Evolutionary conservation across 176 grass and related monocot genomes (phyloP).

Genomic region (Thalia dealbata): DNA sequence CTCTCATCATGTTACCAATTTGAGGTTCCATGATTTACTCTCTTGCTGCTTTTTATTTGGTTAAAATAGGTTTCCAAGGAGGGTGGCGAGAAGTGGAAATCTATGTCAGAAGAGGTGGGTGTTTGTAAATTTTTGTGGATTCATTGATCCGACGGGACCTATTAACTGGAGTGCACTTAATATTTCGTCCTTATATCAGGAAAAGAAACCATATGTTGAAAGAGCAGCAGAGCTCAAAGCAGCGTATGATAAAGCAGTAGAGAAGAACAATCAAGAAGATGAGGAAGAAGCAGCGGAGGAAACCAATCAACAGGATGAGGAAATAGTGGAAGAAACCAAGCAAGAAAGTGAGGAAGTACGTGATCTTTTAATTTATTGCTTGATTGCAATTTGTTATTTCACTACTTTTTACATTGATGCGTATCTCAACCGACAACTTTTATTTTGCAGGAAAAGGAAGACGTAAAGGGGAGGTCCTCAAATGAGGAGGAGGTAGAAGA

Average conservation of each 20-base stretch:
- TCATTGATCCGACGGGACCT: neutral
- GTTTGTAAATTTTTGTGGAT: neutral
- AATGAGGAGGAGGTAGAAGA: neutral
- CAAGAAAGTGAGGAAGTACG: neutral
- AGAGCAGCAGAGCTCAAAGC: conserved; percentile 59
- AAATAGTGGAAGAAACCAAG: neutral
- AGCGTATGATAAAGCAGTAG: conserved; percentile 25
- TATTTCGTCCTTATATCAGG: conserved; percentile 21
- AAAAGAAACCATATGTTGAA: conserved; percentile 70
- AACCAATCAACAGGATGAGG: conserved; percentile 6
- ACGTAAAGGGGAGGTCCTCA: neutral
- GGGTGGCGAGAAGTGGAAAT: conserved; percentile 73
- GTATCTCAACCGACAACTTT: neutral
- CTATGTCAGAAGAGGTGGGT: conserved; percentile 60
- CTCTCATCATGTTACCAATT: neutral
- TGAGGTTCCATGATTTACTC: neutral
- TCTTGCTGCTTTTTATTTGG: neutral
- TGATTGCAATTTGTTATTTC: neutral
- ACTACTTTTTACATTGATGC: neutral
- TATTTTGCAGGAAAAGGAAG: neutral
- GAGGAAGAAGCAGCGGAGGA: conserved; percentile 21
- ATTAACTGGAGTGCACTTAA: neutral
- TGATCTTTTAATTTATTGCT: neutral
- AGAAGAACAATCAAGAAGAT: conserved; percentile 29
- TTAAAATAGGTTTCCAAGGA: conserved; percentile 49